Base-by-base conservation (phyloP, 2,329 filamentous ascomycete genomes). In the Niveomyces coronatus region DNA sequence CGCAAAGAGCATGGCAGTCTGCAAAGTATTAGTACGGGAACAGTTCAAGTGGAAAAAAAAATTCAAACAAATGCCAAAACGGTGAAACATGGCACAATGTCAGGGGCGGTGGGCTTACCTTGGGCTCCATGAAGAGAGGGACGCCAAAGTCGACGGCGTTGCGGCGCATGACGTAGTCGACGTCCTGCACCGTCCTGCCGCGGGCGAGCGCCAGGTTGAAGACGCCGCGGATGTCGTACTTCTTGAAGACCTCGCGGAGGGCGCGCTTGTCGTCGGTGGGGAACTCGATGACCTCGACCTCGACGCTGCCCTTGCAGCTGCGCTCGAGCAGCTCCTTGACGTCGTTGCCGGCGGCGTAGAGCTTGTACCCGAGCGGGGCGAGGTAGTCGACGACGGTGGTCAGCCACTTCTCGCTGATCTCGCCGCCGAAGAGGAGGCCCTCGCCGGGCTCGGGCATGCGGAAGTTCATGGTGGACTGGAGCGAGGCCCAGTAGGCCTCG, bases 391-490 rank as follows among this genome's bases (percentile, higher is more conserved):
- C 85, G 43, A 96, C 82, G 55, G 76, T 74, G 43, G 79, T 75
- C 41, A 98, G 73, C 62, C 77, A 77, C 43, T 79, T 61, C 61
- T 79, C 81, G 49, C 67, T 70, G 44, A 78, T 65, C 58, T 95
- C 85, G 51, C 91, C 91, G 47, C 91, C 91, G 48, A 98, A 85
- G 37, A 98, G 79, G 42, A 98, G 79, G 66, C 91, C 89, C 71
- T 95, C 87, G 48, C 91, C 91, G 37, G 87, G 85, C 61, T 93
- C 82, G 30, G 91, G 91, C 54, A 95, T 76, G 51, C 88, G 85
- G 85, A 96, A 96, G 77, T 96, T 98, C 89, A 96, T 98, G 53
- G 85, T 89, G 15, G 86, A 91, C 66, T 98, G 91, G 45, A 94
- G 71, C 14, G 88, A 93, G 18, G 88, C 74, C 91, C 91, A 98